These are phyloP conservation scores for Nevesoporus exiguus DNA, from an alignment of 768 basidiomycete species.

Conservation along the genomic window DNA sequence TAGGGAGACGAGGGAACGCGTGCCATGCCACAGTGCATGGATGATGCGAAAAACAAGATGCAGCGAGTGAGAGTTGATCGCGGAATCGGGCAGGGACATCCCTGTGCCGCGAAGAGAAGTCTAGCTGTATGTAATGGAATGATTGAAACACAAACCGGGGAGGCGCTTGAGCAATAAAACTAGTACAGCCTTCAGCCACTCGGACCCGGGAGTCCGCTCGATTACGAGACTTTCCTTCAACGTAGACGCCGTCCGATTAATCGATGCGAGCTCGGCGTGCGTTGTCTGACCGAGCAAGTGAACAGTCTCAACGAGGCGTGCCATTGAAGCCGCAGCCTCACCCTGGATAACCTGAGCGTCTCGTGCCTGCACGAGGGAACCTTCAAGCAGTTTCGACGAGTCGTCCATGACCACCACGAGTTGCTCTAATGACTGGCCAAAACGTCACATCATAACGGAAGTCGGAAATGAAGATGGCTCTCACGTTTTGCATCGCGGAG, in stretches of 20 bases:
- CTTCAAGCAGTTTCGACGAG: constrained; percentile 31
- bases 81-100: background rate
- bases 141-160: constrained; percentile 24
- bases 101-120: constrained; percentile 11
- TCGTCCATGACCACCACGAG: constrained; percentile 15
- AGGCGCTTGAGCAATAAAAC: constrained; percentile 12
- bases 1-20: constrained; percentile 36
- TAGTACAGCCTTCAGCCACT: constrained; percentile 23
- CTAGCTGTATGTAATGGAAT: background rate
- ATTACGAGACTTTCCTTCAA: constrained; percentile 26
- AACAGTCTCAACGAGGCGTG: constrained; percentile 35
- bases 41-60: constrained; percentile 24
- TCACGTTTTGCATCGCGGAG: constrained; percentile 32
- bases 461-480: constrained; percentile 8
- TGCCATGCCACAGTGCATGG: constrained; percentile 28
- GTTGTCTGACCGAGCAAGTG: constrained; percentile 38
- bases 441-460: constrained; percentile 16
- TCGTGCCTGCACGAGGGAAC: constrained; percentile 31
- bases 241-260: constrained; percentile 42
- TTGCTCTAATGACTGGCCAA: constrained; percentile 19
- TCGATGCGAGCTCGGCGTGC: constrained; percentile 42
- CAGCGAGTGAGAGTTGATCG: constrained; percentile 28
- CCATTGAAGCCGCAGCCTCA: constrained; percentile 35
- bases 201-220: constrained; percentile 10
- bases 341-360: constrained; percentile 35